Evolutionary conservation across 257 asterid genomes (phyloP).

Genomic region (Paulownia fortunei): DNA sequence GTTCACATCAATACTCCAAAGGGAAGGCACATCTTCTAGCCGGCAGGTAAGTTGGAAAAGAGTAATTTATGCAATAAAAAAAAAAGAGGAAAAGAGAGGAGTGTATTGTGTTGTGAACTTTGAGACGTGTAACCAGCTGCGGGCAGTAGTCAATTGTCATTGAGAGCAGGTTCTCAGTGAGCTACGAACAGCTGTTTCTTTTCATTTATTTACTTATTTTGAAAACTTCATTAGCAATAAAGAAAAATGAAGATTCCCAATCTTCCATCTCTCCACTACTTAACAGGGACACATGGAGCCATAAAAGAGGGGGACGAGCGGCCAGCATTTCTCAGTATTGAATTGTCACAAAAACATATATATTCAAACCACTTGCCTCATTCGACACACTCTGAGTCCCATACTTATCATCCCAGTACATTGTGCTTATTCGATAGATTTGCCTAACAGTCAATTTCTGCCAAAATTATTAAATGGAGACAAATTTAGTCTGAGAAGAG

Average conservation of each 20-base stretch:
- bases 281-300: conserved; percentile 1
- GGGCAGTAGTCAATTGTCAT: neutral
- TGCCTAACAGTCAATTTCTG: conserved; percentile 95
- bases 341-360: conserved; percentile 2
- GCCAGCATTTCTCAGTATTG: neutral
- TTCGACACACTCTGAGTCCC: conserved; percentile 98
- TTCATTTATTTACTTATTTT: neutral
- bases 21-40: neutral
- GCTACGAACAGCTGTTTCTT: neutral
- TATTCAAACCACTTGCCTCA: conserved; percentile 61
- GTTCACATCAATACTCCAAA: too few species aligned
- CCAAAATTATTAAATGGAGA: conserved; percentile 11
- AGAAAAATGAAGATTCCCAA: neutral
- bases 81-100: too few species aligned
- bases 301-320: neutral
- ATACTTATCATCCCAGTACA: conserved; percentile 99
- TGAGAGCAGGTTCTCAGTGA: neutral
- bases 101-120: neutral
- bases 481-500: conserved; percentile 19
- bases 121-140: neutral
- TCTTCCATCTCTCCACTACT: neutral
- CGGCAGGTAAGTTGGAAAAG: too few species aligned
- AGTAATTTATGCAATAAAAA: too few species aligned
- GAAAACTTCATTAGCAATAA: neutral
- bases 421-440: conserved; percentile 94